Base-by-base conservation (phyloP, 805 yeast species). In the Jamesozyma jinghongensis region DNA sequence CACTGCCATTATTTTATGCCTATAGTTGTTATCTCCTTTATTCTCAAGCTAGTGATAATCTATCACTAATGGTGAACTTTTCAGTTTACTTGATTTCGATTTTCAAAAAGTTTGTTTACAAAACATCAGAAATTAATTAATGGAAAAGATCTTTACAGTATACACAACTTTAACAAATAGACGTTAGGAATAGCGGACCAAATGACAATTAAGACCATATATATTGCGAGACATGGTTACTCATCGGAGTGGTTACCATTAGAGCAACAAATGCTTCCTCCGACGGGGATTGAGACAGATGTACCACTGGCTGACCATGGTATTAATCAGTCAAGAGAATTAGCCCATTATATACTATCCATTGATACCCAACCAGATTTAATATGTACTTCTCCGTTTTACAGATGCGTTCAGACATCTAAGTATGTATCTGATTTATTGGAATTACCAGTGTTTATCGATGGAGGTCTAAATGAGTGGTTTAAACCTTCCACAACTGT, bases 391-490 rank as follows among this genome's bases (percentile, higher is more conserved):
- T 81, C 94, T 14, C 97, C 97, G 0, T 88, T 87, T 59, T 87
- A 85, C 58, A 68, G 97, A 43, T 92, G 97, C 59, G 66, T 87
- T 5, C 85, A 92, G 54, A 88, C 97, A 0, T 70, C 81, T 6
- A 62, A 71, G 10, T 94, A 95, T 2, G 69, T 80, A 12, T 77
- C 94, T 1, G 67, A 75, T 33, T 56, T 58, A 20, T 61, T 86
- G 13, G 77, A 70, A 4, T 50, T 83, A 28, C 75, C 77, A 11
- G 73, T 88, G 10, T 69, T 65, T 37, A 61, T 84, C 4, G 98
- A 92, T 52, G 65, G 79, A 40, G 97, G 97, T 1, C 69, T 90
- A 19, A 94, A 96, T 18, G 97, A 92, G 63, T 87, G 95, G 94
- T 90, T 83, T 55, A 75, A 75, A 51, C 75, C 75, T 16, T 95